Evolutionary conservation across 805 yeast genomes (phyloP).

Genomic region (Cyberlindnera meyerae): DNA sequence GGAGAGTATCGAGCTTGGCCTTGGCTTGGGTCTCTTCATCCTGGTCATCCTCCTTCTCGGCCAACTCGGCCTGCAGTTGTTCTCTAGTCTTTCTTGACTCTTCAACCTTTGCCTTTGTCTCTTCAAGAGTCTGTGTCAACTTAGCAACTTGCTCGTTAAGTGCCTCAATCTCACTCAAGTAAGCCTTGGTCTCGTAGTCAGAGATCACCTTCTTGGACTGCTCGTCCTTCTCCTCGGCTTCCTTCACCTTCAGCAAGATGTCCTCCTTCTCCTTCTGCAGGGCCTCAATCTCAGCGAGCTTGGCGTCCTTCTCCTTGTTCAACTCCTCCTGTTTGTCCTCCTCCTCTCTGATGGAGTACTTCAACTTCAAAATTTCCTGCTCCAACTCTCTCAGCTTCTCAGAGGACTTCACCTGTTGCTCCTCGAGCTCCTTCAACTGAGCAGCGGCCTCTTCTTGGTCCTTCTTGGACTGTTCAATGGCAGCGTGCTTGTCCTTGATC

Average conservation of each 20-base stretch:
- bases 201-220: constrained; percentile 12
- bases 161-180: constrained; percentile 15
- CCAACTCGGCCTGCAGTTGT: constrained; percentile 6
- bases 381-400: constrained; percentile 18
- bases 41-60: constrained; percentile 12
- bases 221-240: constrained; percentile 9
- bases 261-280: constrained; percentile 19
- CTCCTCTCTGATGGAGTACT: constrained; percentile 15
- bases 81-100: constrained; percentile 11
- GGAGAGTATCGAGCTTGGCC: constrained; percentile 15
- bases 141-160: constrained; percentile 17
- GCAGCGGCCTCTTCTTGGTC: constrained; percentile 18
- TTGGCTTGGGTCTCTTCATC: constrained; percentile 12
- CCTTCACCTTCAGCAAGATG: constrained; percentile 10
- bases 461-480: constrained; percentile 20
- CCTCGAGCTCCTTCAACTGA: constrained; percentile 22
- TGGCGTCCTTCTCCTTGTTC: constrained; percentile 11
- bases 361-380: constrained; percentile 16
- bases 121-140: constrained; percentile 10
- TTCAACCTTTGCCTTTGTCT: constrained; percentile 11
- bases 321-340: constrained; percentile 18
- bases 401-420: constrained; percentile 21
- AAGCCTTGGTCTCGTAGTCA: constrained; percentile 11
- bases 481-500: constrained; percentile 16
- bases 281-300: constrained; percentile 16